phyloP scores from a whole-genome alignment of 305 asterid species.

The Fraxinus albicans region DNA sequence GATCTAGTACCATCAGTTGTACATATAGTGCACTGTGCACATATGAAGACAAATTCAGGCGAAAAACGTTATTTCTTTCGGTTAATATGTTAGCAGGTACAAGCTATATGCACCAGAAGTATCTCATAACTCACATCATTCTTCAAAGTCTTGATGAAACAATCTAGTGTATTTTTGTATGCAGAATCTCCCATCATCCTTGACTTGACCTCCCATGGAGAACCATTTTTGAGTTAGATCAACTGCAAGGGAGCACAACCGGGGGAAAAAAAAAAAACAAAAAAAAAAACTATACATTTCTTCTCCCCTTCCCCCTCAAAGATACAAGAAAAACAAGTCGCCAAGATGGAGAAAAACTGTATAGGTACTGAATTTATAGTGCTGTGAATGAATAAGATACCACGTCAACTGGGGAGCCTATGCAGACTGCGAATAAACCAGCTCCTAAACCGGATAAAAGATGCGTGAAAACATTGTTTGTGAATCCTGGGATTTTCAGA shows the following conservation, averaged over 20 bases:
- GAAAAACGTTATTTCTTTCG: too few species aligned
- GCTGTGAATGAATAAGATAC: constrained; percentile 36
- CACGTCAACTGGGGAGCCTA: constrained; percentile 97
- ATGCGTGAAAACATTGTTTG: constrained; percentile 80
- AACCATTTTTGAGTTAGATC: constrained; percentile 13
- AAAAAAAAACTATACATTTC: neutral
- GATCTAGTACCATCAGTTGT: neutral
- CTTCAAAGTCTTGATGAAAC: constrained; percentile 87
- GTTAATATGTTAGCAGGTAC: too few species aligned
- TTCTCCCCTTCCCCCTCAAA: neutral
- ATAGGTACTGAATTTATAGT: neutral
- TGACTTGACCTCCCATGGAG: constrained; percentile 70
- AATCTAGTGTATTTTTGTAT: constrained; percentile 81
- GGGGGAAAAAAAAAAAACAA: too few species aligned
- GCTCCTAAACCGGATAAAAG: constrained; percentile 86
- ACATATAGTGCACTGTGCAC: neutral
- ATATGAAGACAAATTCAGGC: neutral
- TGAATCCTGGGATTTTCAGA: constrained; percentile 85
- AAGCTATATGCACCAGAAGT: too few species aligned
- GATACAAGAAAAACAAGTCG: neutral
- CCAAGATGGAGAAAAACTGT: neutral
- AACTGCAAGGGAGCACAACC: neutral
- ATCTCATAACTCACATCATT: constrained; percentile 62
- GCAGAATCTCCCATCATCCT: constrained; percentile 98
- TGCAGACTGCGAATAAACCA: constrained; percentile 92